phyloP scores from a whole-genome alignment of 495 filamentous ascomycete species.

The Staphylotrichum tortipilum region DNA sequence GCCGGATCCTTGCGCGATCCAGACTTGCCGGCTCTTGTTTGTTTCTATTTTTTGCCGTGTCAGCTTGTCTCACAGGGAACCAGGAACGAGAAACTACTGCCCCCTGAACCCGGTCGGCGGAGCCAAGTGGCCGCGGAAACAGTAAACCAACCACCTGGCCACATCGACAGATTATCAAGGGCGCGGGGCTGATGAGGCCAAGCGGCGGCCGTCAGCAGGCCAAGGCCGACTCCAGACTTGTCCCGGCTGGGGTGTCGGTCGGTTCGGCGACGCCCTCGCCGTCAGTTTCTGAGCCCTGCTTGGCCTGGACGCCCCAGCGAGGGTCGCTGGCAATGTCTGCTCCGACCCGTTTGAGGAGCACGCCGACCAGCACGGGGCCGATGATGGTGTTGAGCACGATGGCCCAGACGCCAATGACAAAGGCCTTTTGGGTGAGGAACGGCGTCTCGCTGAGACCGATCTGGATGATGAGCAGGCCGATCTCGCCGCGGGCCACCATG shows the following conservation, averaged over 20 bases:
- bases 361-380: constrained; percentile 61
- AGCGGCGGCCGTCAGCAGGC: not conserved
- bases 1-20: no score
- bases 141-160: no score
- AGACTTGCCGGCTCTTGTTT: no score
- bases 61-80: no score
- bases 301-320: constrained; percentile 18
- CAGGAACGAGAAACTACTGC: no score
- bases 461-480: constrained; percentile 69
- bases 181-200: no score
- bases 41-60: no score
- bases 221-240: not conserved
- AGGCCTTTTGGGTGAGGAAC: constrained; percentile 30
- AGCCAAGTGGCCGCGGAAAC: not conserved
- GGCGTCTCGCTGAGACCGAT: constrained; percentile 39
- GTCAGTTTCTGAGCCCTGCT: not conserved
- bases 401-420: constrained; percentile 65
- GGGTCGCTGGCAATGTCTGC: constrained; percentile 7
- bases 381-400: constrained; percentile 65
- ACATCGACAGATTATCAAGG: no score
- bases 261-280: not conserved
- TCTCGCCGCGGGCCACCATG: constrained; percentile 72
- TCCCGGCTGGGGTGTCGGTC: not conserved
- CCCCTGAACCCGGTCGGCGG: not conserved
- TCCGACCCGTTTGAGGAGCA: constrained; percentile 43